Percentiles rank a stretch among this genome's conserved stretches.
Evolutionary conservation across 257 asterid genomes (phyloP).

Genomic region (Linderniella brevidens): DNA sequence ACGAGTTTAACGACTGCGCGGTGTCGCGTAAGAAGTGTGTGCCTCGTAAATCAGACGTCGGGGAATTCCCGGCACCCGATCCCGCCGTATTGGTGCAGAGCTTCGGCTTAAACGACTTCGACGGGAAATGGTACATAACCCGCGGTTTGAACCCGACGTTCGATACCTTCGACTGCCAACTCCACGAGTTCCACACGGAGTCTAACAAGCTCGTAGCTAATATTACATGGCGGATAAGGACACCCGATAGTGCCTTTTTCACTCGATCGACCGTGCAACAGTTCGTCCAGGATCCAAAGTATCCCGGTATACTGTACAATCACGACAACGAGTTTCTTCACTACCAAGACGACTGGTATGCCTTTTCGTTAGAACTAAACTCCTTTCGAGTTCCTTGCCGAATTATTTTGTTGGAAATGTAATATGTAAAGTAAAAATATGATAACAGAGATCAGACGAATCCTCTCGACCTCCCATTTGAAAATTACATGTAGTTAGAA

Average conservation of each 20-base stretch:
- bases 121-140: constrained; percentile 79
- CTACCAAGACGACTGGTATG: constrained; percentile 93
- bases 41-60: constrained; percentile 88
- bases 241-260: constrained; percentile 80
- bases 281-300: constrained; percentile 66
- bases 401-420: neutral
- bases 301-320: constrained; percentile 81
- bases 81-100: constrained; percentile 51
- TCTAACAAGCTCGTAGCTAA: constrained; percentile 52
- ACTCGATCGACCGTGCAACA: constrained; percentile 65
- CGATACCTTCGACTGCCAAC: constrained; percentile 80
- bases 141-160: constrained; percentile 89
- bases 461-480: no score
- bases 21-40: constrained; percentile 96
- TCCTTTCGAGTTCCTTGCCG: neutral
- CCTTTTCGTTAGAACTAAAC: constrained; percentile 4
- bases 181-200: constrained; percentile 85
- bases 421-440: neutral
- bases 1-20: constrained; percentile 90
- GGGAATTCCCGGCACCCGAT: constrained; percentile 83
- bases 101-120: constrained; percentile 61
- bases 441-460: no score
- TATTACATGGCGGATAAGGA: constrained; percentile 60
- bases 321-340: constrained; percentile 93
- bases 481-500: no score